Evolutionary conservation across 768 basidiomycete species (phyloP).

Genomic region (Mycena epipterygia): DNA sequence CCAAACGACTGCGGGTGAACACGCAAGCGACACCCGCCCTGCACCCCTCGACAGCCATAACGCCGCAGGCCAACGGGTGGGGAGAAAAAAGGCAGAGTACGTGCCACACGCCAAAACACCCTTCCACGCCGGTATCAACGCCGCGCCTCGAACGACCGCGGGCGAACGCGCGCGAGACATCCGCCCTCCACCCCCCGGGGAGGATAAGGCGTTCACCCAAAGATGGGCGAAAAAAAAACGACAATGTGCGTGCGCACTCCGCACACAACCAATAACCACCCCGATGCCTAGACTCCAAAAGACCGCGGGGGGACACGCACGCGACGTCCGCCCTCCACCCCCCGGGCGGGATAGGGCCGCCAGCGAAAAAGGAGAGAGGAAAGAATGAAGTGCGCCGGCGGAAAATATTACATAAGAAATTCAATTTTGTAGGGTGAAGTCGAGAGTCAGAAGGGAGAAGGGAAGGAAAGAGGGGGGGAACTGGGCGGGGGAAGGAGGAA

Average conservation of each 20-base stretch:
- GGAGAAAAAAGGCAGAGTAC: background rate
- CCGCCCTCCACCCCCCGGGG: background rate
- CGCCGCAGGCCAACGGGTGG: background rate
- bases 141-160: background rate
- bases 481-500: background rate
- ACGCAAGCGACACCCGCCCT: too few relatives aligned
- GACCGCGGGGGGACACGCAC: background rate
- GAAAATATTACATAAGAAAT: constrained; percentile 1
- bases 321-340: background rate
- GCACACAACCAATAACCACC: too few relatives aligned
- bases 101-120: background rate
- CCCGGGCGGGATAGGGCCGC: background rate
- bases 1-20: too few relatives aligned
- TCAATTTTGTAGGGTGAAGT: background rate
- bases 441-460: background rate
- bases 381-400: background rate
- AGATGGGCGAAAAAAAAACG: background rate
- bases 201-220: background rate
- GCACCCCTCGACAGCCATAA: too few relatives aligned
- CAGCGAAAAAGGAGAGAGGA: background rate
- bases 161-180: background rate
- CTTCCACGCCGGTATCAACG: background rate
- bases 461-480: background rate
- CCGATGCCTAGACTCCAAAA: background rate
- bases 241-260: background rate